Conservation (phyloP, 495 filamentous ascomycete species). For the Opeltia flavorubescens region DNA sequence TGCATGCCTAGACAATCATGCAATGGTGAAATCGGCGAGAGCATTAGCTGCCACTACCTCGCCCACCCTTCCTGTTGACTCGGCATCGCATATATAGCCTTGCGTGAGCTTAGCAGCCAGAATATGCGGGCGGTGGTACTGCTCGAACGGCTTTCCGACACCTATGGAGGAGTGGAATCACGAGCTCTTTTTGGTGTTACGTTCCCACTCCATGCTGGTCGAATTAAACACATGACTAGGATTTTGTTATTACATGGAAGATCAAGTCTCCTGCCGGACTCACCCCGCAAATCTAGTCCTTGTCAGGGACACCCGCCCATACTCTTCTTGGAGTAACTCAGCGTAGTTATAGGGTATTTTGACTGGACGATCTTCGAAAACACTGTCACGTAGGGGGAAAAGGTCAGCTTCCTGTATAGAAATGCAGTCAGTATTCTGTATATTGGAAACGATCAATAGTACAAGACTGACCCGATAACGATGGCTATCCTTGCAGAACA, state of each 20-base stretch:
- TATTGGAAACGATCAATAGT: not conserved
- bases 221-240: not conserved
- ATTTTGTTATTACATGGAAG: too few species aligned
- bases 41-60: not conserved
- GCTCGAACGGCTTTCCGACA: not conserved
- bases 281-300: slow-evolving; percentile 49
- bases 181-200: not conserved
- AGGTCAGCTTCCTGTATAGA: slow-evolving; percentile 45
- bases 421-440: not conserved
- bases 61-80: not conserved
- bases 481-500: slow-evolving; percentile 47
- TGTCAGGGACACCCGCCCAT: slow-evolving; percentile 50
- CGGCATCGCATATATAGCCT: not conserved
- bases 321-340: slow-evolving; percentile 59
- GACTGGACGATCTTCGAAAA: slow-evolving; percentile 64
- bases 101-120: too few species aligned
- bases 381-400: slow-evolving; percentile 62
- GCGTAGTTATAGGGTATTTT: slow-evolving; percentile 66
- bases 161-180: not conserved
- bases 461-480: slow-evolving; percentile 28
- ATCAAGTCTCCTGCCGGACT: too few species aligned
- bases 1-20: not conserved
- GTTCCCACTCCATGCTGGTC: not conserved
- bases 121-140: not conserved
- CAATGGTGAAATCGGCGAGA: not conserved